Conservation (phyloP, 1,284 basidiomycete species). For the Xerocomus cyaneibrunnescens region DNA sequence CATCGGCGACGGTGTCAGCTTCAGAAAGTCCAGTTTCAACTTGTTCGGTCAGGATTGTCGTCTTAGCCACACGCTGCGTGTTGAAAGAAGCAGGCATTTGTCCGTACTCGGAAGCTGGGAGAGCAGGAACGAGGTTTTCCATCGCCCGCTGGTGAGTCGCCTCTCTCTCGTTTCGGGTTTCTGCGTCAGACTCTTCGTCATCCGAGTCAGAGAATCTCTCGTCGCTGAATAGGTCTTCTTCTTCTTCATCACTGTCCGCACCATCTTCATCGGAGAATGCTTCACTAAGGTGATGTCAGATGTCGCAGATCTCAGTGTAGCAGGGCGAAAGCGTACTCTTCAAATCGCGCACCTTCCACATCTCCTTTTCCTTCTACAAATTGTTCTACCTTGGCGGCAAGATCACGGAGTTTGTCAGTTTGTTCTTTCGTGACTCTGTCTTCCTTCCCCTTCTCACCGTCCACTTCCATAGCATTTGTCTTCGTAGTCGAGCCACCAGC, state of each 20-base stretch:
- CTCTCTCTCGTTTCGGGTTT: constrained; percentile 32
- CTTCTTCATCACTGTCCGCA: constrained; percentile 39
- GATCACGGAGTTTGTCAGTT: constrained; percentile 64
- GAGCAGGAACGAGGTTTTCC: constrained; percentile 67
- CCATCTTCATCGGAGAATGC: constrained; percentile 55
- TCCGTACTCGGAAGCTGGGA: constrained; percentile 74
- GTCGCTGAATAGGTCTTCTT: constrained; percentile 44
- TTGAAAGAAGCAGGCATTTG: constrained; percentile 75
- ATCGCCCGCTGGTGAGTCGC: constrained; percentile 57
- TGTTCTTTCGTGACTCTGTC: constrained; percentile 58
- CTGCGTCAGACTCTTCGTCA: constrained; percentile 34
- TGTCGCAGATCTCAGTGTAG: constrained; percentile 3
- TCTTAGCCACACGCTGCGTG: constrained; percentile 64
- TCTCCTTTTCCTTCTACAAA: constrained; percentile 90
- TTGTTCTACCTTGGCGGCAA: constrained; percentile 81
- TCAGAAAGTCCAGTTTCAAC: constrained; percentile 28
- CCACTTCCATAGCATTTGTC: constrained; percentile 47
- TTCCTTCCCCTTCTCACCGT: constrained; percentile 42
- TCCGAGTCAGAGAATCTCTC: constrained; percentile 44
- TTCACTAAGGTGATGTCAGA: constrained; percentile 45
- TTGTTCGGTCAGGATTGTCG: constrained; percentile 47
- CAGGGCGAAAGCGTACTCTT: constrained; percentile 64
- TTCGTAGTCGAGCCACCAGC: constrained; percentile 24
- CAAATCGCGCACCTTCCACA: constrained; percentile 82
- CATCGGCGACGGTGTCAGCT: constrained; percentile 2